Base-by-base conservation (phyloP, 805 yeast genomes). In the Starmerella etchellsii region DNA sequence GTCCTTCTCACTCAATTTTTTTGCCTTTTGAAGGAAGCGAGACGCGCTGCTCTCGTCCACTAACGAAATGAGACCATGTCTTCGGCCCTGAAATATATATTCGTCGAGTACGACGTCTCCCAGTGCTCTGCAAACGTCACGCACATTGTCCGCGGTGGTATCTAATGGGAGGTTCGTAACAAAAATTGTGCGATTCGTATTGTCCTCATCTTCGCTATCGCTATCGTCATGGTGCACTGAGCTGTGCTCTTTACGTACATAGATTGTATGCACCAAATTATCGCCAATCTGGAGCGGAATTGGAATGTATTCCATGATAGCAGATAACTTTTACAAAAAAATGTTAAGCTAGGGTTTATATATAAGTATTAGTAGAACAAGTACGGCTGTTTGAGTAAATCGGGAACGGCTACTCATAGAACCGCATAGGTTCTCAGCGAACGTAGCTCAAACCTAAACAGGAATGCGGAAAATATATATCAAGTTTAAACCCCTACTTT, bases 161-260 rank as follows among this genome's bases (percentile, higher is more conserved):
- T 70, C 68, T 19, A 78, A 61, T 2, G 96, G 95, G 31, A 84
- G 61, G 55, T 87, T 85, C 43, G 80, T 74, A 5, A 79, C 57
- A 60, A 87, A 87, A n/a, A 87, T 58, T 23, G 81, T 60, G 18
- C 68, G 59, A 26, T 69, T 69, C 9, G 23, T 6, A 2, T 64
- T 59, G 26, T 63, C 65, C 30, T 38, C 46, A 24, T 24, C 21
- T 19, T 47, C 48, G 25, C 41, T 30, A 40, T 33, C 42, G 2
- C 34, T 23, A 15, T 22, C 37, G 6, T 21, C 15, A 14, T 23
- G 11, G 15, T 23, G 19, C n/a, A 19, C 14, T 5, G 27, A 19
- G 13, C 28, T 18, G 15, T 37, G 30, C 34, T 56, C 59, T 40
- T 42, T 43, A 8, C 56, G 46, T 4, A 47, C 44, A 35, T 42